phyloP scores from a whole-genome alignment of 805 yeast genomes.

The Kodamaea nitidulidarum region DNA sequence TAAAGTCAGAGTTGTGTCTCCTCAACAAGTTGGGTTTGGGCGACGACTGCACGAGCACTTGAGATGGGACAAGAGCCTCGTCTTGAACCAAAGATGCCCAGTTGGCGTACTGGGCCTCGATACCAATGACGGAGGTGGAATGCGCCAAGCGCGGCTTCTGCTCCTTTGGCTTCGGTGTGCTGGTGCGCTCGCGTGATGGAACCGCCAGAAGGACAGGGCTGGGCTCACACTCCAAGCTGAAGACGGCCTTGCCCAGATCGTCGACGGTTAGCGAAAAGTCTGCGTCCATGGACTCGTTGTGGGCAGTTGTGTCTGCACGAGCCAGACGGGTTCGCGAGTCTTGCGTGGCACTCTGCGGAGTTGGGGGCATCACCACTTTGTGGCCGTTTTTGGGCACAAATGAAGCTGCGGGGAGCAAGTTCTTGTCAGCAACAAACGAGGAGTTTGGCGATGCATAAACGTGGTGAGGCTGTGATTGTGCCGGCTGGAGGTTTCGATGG shows the following conservation, averaged over 20 bases:
- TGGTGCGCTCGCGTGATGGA: too few relatives aligned
- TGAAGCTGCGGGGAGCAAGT: slow-evolving; percentile 12
- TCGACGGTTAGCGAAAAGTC: slow-evolving; percentile 37
- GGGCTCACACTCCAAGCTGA: slow-evolving; percentile 26
- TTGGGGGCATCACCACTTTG: slow-evolving; percentile 4
- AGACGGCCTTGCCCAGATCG: slow-evolving; percentile 39
- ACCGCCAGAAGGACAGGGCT: too few relatives aligned
- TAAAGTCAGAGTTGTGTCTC: slow-evolving; percentile 24
- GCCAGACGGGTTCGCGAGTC: neutral
- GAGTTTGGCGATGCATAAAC: neutral
- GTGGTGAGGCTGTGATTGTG: slow-evolving; percentile 1
- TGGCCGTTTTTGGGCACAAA: slow-evolving; percentile 7
- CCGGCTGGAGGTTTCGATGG: neutral
- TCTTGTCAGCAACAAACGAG: neutral
- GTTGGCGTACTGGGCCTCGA: slow-evolving; percentile 14
- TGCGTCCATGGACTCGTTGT: neutral
- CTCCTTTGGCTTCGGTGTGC: neutral
- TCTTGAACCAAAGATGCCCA: neutral
- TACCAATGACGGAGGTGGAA: slow-evolving; percentile 26
- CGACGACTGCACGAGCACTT: neutral
- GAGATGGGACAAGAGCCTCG: neutral
- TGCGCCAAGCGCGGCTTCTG: slow-evolving; percentile 20
- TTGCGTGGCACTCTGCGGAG: slow-evolving; percentile 5
- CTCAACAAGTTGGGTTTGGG: slow-evolving; percentile 12
- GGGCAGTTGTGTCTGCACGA: slow-evolving; percentile 1